Base-by-base conservation (phyloP, 768 basidiomycete species). In the Suillus spraguei region DNA sequence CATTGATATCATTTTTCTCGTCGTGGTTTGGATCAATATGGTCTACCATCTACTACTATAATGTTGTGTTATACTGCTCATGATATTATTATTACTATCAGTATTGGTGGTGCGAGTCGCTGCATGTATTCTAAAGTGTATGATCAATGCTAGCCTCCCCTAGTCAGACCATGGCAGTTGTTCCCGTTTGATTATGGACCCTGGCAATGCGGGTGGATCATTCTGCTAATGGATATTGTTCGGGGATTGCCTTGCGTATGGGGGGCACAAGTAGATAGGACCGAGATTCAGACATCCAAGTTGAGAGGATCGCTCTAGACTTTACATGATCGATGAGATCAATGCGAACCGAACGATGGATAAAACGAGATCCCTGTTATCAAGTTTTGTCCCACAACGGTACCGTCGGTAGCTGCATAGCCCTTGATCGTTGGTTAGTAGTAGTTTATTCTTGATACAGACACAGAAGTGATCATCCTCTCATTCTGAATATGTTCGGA, bases 41-140 rank as follows among this genome's bases (percentile, higher is more conserved):
- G 52, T 38, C 22, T n/a, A 38, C 0, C 13, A n/a, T n/a, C n/a
- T n/a, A 38, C 24, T n/a, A 3, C 24, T 16, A 46, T 38, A n/a
- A 16, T 33, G 52, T 33, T 20, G 9, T 17, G 24, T 20, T 28
- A 39, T 58, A 17, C 6, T 22, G 17, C 22, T 10, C 20, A 41
- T 28, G 17, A 41, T 28, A 41, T 17, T 20, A 11, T 20, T 47
- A 42, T 49, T 20, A 11, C 20, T 47, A 42, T 49, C 20, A 17
- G 35, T 47, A 35, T 47, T 39, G 35, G 38, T 22, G 17, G 61
- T 50, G 53, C 53, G 47, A 56, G 63, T 55, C 61, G 52, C 59
- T 63, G n/a, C 20, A 13, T 49, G 20, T 20, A 62, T 13, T 53
- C 56, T 62, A 56, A 28, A 38, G 6, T 22, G 11, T 28, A 35